A percentile compares a stretch with the other conserved stretches of the same genome.
phyloP scores from a whole-genome alignment of 495 filamentous ascomycete genomes.

The Amphirosellinia nigrospora region DNA sequence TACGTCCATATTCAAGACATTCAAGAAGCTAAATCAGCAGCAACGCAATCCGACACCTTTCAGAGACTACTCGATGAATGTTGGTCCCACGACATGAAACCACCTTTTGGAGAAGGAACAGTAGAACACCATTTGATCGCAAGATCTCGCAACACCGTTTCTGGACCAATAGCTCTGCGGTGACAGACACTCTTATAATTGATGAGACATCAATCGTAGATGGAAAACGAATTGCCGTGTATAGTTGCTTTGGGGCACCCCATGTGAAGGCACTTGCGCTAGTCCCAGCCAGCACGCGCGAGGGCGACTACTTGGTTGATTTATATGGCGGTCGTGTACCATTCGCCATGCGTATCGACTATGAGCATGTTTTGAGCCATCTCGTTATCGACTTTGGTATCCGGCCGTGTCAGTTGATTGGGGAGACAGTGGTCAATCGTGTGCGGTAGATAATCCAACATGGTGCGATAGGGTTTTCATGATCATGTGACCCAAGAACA shows the following conservation, averaged over 20 bases:
- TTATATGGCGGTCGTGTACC: not conserved
- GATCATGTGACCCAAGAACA: not conserved
- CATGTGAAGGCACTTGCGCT: not conserved
- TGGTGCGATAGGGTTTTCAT: not conserved
- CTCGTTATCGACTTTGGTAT: not conserved
- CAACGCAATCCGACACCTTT: too few species aligned
- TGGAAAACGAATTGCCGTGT: not conserved
- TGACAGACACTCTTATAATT: not conserved
- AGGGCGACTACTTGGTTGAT: not conserved
- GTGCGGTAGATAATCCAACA: not conserved
- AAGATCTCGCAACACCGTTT: not conserved
- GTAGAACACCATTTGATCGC: conserved; percentile 1
- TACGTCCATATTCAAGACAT: too few species aligned
- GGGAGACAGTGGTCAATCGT: not conserved
- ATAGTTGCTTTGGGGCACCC: not conserved
- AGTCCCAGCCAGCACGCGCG: not conserved
- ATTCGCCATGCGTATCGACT: not conserved
- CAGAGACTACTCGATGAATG: not conserved
- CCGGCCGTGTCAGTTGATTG: not conserved
- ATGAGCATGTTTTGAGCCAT: not conserved
- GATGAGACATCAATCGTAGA: not conserved
- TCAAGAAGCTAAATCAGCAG: too few species aligned
- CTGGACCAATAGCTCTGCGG: not conserved
- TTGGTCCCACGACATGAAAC: not conserved
- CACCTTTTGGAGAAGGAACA: not conserved